Evolutionary conservation across 2,329 filamentous ascomycete genomes (phyloP), one percentile per base, ranked within the genome.

Genomic region (Aspergillus aculeatinus): DNA sequence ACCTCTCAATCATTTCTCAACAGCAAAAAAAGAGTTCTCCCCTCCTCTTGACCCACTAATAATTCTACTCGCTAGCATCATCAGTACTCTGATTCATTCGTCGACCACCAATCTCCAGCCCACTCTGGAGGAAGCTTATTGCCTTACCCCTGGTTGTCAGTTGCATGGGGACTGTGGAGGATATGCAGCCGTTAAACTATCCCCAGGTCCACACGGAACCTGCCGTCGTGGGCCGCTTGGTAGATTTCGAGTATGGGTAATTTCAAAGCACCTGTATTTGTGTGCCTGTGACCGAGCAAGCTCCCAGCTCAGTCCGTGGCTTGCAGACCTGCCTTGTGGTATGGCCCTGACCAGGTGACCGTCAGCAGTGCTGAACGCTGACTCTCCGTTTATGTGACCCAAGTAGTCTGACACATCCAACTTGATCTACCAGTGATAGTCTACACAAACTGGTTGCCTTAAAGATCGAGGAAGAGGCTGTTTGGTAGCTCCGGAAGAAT

Each of bases 181-280:
- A 55, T 44, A 47, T 47, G 19, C 44, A 35, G 33, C 53, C 27
- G 44, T 39, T 42, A 19, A 53, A 53, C 51, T 23, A 33, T 25
- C 42, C 27, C 42, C 53, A 48, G 53, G 42, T 55, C 53, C 53
- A 55, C 53, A 55, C 53, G 53, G 53, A 47, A 55, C 14, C 53
- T 55, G 53, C 53, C 53, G 53, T 47, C 39, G 19, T 31, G 53
- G 42, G 42, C 53, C 53, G 33, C 42, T 55, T 47, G 16, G 52
- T 44, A 44, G 39, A 19, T 55, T 48, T 55, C 27, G 19, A n/a
- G 53, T 55, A 21, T 55, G 21, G 42, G 42, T 55, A 48, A 48
- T 44, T 44, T 44, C 39, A 55, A 19, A 35, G 31, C 25, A 16
- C 19, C 19, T 33, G 33, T 44, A 23, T 33, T 48, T 47, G 42